phyloP scores from a whole-genome alignment of 148 eudicot species.

The Chenopodium formosanum region DNA sequence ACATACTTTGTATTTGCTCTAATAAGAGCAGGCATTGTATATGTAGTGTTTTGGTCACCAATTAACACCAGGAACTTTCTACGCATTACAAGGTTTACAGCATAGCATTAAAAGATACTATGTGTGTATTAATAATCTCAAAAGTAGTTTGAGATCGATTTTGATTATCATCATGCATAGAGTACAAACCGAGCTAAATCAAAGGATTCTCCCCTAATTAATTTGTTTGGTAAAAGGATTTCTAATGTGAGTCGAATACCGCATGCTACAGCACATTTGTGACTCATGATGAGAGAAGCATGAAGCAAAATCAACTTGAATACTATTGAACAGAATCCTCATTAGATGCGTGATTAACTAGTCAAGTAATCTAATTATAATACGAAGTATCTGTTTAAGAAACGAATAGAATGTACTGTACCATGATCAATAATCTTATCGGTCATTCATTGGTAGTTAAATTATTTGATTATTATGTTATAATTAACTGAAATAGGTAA shows the following conservation, averaged over 20 bases:
- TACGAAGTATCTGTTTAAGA: constrained; percentile 7
- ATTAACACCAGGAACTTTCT: no score
- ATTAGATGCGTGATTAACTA: constrained; percentile 11
- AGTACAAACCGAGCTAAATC: no score
- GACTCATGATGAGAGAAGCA: constrained; percentile 1
- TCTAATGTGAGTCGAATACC: neutral
- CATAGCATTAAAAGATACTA: no score
- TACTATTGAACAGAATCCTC: neutral
- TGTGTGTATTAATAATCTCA: no score
- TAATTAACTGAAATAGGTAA: neutral
- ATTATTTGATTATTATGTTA: neutral
- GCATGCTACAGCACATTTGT: neutral
- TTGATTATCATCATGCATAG: no score
- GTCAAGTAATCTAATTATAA: neutral
- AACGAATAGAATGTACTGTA: constrained; percentile 11
- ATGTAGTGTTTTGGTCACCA: no score
- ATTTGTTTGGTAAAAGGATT: neutral
- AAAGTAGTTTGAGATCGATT: no score
- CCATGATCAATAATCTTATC: neutral
- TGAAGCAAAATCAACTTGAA: constrained; percentile 1
- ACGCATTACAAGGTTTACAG: no score
- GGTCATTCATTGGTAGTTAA: neutral
- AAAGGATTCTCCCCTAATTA: neutral
- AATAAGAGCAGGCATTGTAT: no score
- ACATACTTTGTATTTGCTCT: no score